These are phyloP conservation scores for Gliomastix tumulicola DNA, from an alignment of 2,329 filamentous ascomycete species.

Conservation along the genomic window DNA sequence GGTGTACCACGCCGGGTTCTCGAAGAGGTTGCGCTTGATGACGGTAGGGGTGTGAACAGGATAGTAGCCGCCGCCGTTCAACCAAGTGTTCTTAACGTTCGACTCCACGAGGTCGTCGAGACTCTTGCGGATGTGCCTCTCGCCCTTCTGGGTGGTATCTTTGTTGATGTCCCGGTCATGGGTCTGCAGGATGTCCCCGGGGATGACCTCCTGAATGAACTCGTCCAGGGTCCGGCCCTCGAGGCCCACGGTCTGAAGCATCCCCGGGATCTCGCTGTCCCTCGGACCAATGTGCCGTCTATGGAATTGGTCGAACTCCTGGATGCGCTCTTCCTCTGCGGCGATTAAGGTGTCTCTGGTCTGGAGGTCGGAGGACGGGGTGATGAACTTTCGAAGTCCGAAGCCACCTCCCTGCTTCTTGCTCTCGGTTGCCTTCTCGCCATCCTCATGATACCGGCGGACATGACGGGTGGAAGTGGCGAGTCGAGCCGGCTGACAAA, in stretches of 20 bases:
- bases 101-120: conserved; percentile 23
- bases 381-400: neutral
- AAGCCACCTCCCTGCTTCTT: no score
- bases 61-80: conserved; percentile 86
- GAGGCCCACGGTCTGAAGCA: conserved; percentile 75
- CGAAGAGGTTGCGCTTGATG: conserved; percentile 86
- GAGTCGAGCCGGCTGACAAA: no score
- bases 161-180: neutral
- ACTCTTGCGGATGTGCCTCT: no score
- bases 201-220: conserved; percentile 80
- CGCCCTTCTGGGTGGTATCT: no score
- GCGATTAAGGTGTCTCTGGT: no score
- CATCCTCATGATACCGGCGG: no score
- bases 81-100: conserved; percentile 47
- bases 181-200: conserved; percentile 63
- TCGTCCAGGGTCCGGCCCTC: conserved; percentile 68
- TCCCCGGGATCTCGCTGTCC: conserved; percentile 59
- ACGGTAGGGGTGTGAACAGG: conserved; percentile 80
- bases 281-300: conserved; percentile 84
- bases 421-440: no score
- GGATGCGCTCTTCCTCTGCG: no score
- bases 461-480: no score
- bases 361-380: neutral
- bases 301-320: conserved; percentile 51
- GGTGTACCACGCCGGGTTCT: conserved; percentile 95